Evolutionary conservation across 2,329 filamentous ascomycete species (phyloP), one percentile per base, ranked within the genome.

Genomic region (Aspergillus ochraceus): DNA sequence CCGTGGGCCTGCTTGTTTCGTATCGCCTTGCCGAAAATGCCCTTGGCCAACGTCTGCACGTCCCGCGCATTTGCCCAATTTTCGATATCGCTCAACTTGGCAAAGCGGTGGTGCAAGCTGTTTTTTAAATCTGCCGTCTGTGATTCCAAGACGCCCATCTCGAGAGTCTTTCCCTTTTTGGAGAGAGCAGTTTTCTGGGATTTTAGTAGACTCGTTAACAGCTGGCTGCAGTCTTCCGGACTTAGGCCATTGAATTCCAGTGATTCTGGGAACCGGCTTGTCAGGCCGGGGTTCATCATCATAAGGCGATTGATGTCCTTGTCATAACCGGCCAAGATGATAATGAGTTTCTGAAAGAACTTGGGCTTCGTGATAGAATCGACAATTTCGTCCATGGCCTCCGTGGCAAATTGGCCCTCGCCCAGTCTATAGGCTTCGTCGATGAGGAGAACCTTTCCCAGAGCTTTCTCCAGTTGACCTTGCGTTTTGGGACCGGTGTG

Each of bases 371-470:
- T 84, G n/a, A 84, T 70, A 57, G 73, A 77, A 62, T 83, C 81
- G 0, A 84, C 81, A 2, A 84, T 64, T 66, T 84, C 80, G 46
- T 83, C 79, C 68, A 83, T 79, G 0, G 82, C 82, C 65, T 84
- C 82, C 49, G 83, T 81, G 0, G 84, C 86, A 64, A 85, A 91
- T 0, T 68, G 66, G 0, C 84, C 85, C 1, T 84, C 81, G 0
- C 76, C 79, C 0, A 91, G 81, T 0, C 88, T 81, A 64, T 91
- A 91, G 0, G 89, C 89, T 68, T 91, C 88, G 58, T 92, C 89
- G 8, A 92, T 83, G 61, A 92, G 88, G 0, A 92, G 78, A 0
- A 92, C 86, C 22, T 83, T 84, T 0, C 90, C 89, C 0, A 91
- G 78, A 0, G 84, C 85, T 42, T 79, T 83, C 55, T 90, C 86